These are phyloP conservation scores for Colletotrichum sp. DNA, from an alignment of 2,329 filamentous ascomycete genomes.

Conservation along the genomic window DNA sequence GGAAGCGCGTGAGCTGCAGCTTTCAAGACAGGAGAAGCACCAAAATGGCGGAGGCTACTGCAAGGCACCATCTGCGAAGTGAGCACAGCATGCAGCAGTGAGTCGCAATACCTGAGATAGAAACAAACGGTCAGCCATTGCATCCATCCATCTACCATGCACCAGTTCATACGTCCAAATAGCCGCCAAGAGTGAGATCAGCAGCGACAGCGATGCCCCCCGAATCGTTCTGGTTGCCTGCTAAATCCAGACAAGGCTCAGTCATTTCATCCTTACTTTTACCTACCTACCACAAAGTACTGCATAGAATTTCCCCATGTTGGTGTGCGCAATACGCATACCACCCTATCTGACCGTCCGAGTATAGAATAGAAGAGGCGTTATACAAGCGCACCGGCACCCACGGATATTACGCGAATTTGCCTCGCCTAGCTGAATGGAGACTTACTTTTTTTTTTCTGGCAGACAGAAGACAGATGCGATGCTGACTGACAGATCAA, in stretches of 20 bases:
- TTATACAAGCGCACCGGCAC: neutral
- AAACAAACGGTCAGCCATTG: neutral
- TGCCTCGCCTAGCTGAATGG: conserved; percentile 2
- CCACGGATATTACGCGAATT: neutral
- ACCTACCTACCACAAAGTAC: neutral
- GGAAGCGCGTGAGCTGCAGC: conserved; percentile 18
- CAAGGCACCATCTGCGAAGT: conserved; percentile 18
- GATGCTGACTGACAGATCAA: neutral
- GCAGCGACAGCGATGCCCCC: neutral
- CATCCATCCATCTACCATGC: neutral
- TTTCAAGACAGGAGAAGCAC: conserved; percentile 19
- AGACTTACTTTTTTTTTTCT: neutral
- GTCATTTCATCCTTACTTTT: conserved; percentile 8
- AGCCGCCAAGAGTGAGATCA: neutral
- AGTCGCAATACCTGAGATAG: neutral
- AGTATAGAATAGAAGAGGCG: conserved; percentile 6
- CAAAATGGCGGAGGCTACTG: conserved; percentile 16
- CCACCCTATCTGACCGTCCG: neutral
- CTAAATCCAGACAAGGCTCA: neutral
- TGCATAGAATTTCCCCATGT: neutral
- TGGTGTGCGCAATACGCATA: neutral
- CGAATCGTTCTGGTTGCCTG: neutral
- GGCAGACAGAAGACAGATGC: neutral
- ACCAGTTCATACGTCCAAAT: neutral
- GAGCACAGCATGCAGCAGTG: conserved; percentile 6